phyloP scores from a whole-genome alignment of 441 rosid species.

The Corymbia calophylla region DNA sequence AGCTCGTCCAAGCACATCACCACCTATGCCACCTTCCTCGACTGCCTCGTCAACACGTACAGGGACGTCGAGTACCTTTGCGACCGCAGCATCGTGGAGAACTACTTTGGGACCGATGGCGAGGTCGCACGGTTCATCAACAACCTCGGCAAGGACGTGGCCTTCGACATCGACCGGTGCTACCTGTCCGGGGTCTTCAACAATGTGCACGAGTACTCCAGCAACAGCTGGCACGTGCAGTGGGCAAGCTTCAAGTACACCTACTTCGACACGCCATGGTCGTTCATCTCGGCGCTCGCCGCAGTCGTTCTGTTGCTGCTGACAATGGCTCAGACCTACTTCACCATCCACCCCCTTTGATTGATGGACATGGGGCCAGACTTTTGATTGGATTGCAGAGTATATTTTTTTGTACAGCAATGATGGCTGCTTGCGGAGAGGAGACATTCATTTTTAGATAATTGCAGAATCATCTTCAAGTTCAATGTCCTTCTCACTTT shows the following conservation, averaged over 20 bases:
- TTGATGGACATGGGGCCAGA: background rate
- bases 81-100: slow-evolving; percentile 43
- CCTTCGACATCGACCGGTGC: slow-evolving; percentile 33
- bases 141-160: slow-evolving; percentile 43
- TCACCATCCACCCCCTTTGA: slow-evolving; percentile 15
- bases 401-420: background rate
- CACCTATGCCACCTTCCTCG: slow-evolving; percentile 44
- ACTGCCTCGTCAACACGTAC: slow-evolving; percentile 34
- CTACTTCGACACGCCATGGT: slow-evolving; percentile 57
- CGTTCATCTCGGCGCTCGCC: slow-evolving; percentile 47
- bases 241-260: slow-evolving; percentile 54
- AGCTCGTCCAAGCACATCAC: slow-evolving; percentile 43
- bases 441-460: background rate
- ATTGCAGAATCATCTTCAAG: background rate
- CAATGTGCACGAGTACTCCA: slow-evolving; percentile 32
- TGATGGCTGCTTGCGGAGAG: background rate
- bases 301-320: slow-evolving; percentile 43
- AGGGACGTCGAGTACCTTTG: slow-evolving; percentile 37
- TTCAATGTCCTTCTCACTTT: background rate
- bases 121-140: slow-evolving; percentile 33
- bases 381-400: background rate
- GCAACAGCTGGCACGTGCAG: slow-evolving; percentile 28
- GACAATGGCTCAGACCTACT: slow-evolving; percentile 36
- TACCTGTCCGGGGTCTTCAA: slow-evolving; percentile 31
- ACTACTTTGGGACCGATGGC: slow-evolving; percentile 40